A percentile compares a stretch with the other conserved stretches of the same genome.
phyloP scores from a whole-genome alignment of 2,329 filamentous ascomycete genomes.

The Hortaea werneckii region DNA sequence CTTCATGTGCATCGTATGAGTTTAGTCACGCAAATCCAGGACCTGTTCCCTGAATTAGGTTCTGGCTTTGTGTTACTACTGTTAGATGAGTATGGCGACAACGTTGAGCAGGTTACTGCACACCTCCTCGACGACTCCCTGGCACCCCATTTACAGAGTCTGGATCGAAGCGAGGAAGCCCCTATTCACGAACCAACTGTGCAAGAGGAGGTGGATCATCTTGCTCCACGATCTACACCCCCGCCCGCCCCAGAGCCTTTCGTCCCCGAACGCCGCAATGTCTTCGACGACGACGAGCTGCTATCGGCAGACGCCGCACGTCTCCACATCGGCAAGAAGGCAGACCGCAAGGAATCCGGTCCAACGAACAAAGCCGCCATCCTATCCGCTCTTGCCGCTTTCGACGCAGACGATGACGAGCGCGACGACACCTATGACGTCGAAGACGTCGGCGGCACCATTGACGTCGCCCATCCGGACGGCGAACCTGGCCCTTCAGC shows the following conservation, averaged over 20 bases:
- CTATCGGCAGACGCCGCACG: constrained; percentile 56
- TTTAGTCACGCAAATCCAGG: constrained; percentile 80
- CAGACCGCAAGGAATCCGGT: constrained; percentile 36
- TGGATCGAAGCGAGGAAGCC: constrained; percentile 56
- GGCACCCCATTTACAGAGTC: constrained; percentile 53
- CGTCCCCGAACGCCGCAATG: constrained; percentile 54
- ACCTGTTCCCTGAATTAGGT: constrained; percentile 81
- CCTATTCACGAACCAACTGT: constrained; percentile 26
- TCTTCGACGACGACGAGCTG: constrained; percentile 70
- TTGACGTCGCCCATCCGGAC: constrained; percentile 51
- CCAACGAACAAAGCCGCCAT: constrained; percentile 76
- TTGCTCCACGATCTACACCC: constrained; percentile 52
- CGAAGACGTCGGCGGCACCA: constrained; percentile 79
- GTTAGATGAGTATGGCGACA: constrained; percentile 66
- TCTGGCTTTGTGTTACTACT: constrained; percentile 70
- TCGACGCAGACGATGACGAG: constrained; percentile 92
- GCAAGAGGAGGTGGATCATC: constrained; percentile 23
- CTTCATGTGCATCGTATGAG: constrained; percentile 75
- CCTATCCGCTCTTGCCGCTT: constrained; percentile 73
- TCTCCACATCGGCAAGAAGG: constrained; percentile 66
- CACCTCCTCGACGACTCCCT: constrained; percentile 72
- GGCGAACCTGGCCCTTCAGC: constrained; percentile 42
- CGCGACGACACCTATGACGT: constrained; percentile 93
- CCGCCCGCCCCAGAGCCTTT: constrained; percentile 20
- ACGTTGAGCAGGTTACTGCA: constrained; percentile 69